Conservation (phyloP, 768 basidiomycete genomes). For the Ramaria sp. region DNA sequence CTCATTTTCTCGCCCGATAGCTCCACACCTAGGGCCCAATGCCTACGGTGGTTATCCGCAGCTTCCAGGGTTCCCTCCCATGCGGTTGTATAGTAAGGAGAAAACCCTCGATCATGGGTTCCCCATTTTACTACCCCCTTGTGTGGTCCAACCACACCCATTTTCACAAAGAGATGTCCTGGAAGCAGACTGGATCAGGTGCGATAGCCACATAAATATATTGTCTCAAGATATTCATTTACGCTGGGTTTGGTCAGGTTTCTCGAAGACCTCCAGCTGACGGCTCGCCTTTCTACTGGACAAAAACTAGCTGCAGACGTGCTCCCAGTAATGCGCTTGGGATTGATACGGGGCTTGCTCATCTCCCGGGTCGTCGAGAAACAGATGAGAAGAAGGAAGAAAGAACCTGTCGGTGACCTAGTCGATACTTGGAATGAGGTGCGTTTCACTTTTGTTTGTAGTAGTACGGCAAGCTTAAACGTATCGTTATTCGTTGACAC, state of each 20-base stretch:
- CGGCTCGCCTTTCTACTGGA: constrained; percentile 23
- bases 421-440: constrained; percentile 45
- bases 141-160: constrained; percentile 31
- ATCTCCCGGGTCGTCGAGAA: constrained; percentile 10
- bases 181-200: constrained; percentile 40
- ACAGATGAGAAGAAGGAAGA: constrained; percentile 27
- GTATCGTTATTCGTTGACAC: neutral
- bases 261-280: constrained; percentile 25
- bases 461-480: no score
- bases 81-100: constrained; percentile 21
- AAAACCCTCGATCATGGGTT: constrained; percentile 34
- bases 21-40: neutral
- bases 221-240: constrained; percentile 11
- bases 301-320: constrained; percentile 23
- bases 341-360: constrained; percentile 12
- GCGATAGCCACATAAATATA: no score
- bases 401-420: constrained; percentile 27
- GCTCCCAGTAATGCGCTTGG: neutral
- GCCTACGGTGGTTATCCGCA: neutral
- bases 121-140: constrained; percentile 31
- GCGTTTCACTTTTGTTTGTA: no score
- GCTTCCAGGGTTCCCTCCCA: constrained; percentile 19
- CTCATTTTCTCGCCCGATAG: constrained; percentile 3
- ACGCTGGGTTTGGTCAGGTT: constrained; percentile 22
- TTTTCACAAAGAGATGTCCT: constrained; percentile 39